These are phyloP conservation scores for Candida chilensis DNA, from an alignment of 805 yeast genomes.

Conservation along the genomic window DNA sequence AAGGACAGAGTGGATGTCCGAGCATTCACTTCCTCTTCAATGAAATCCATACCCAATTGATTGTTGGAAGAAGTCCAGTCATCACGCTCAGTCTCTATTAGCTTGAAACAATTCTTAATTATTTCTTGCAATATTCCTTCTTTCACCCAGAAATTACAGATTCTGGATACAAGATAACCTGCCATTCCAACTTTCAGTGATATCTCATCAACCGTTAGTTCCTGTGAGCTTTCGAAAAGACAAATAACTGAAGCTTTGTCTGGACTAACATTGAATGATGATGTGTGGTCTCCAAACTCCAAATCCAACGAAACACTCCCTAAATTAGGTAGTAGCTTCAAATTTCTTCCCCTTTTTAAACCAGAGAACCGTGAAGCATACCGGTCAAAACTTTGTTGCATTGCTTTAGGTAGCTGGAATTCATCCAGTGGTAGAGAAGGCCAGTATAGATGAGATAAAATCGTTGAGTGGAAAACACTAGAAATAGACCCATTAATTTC, in stretches of 20 bases:
- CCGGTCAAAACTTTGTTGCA: conserved; percentile 28
- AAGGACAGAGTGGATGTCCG: conserved; percentile 2
- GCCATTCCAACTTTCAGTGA: conserved; percentile 29
- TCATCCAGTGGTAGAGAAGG: conserved; percentile 38
- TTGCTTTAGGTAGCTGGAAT: conserved; percentile 38
- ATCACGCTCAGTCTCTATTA: too few relatives aligned
- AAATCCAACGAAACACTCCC: conserved; percentile 60
- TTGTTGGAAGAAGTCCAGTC: too few relatives aligned
- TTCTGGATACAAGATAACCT: conserved; percentile 18
- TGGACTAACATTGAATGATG: conserved; percentile 46
- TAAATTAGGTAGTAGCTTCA: conserved; percentile 46
- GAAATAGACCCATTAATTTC: conserved; percentile 13
- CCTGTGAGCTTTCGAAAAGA: conserved; percentile 23
- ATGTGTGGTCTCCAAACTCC: conserved; percentile 31
- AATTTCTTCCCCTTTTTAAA: conserved; percentile 45
- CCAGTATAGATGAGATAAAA: conserved; percentile 81
- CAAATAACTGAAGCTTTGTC: conserved; percentile 59
- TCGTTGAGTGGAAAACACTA: conserved; percentile 38
- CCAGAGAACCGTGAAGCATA: conserved; percentile 35
- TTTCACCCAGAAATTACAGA: conserved; percentile 49
- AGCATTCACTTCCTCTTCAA: neutral
- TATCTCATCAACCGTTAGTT: conserved; percentile 22
- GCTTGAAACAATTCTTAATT: too few relatives aligned
- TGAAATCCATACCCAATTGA: neutral
- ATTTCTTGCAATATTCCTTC: conserved; percentile 40